Evolutionary conservation across 306 rosid genomes (phyloP).

Genomic region (Quercus berberidifolia): DNA sequence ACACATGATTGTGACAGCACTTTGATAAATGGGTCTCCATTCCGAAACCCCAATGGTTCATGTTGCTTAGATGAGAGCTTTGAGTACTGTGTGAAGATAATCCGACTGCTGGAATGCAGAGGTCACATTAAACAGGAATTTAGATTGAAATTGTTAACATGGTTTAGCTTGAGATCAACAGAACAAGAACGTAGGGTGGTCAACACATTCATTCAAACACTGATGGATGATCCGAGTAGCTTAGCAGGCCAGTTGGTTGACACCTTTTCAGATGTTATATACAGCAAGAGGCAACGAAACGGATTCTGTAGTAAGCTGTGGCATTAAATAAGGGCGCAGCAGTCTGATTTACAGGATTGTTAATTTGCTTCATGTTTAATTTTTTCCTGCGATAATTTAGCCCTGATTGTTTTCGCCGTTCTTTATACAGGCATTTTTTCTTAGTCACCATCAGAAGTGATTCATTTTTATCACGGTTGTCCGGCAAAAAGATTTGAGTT

Average conservation of each 20-base stretch:
- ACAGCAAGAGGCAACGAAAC: slow-evolving; percentile 80
- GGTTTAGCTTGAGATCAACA: slow-evolving; percentile 98
- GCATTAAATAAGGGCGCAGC: slow-evolving; percentile 42
- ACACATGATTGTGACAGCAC: slow-evolving; percentile 94
- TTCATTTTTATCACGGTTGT: slow-evolving; percentile 53
- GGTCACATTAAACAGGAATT: slow-evolving; percentile 90
- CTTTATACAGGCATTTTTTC: slow-evolving; percentile 80
- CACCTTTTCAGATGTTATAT: slow-evolving; percentile 86
- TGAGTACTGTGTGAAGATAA: slow-evolving; percentile 95
- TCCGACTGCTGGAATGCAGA: slow-evolving; percentile 96
- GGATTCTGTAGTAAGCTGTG: slow-evolving; percentile 64
- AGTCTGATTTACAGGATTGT: slow-evolving; percentile 37
- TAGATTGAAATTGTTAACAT: slow-evolving; percentile 88
- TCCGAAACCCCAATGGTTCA: slow-evolving; percentile 49
- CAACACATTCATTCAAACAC: slow-evolving; percentile 92
- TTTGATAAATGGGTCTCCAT: slow-evolving; percentile 83
- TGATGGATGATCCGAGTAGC: slow-evolving; percentile 94
- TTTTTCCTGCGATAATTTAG: slow-evolving; percentile 26
- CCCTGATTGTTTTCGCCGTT: slow-evolving; percentile 56
- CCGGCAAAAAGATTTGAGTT: slow-evolving; percentile 52
- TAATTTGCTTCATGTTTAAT: slow-evolving; percentile 38
- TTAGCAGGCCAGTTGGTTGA: slow-evolving; percentile 97
- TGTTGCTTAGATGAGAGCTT: slow-evolving; percentile 87
- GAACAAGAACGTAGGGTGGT: slow-evolving; percentile 99
- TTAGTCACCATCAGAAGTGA: slow-evolving; percentile 52